Evolutionary conservation across 345 rosid species (phyloP).

Genomic region (Euphorbia tirucalli): DNA sequence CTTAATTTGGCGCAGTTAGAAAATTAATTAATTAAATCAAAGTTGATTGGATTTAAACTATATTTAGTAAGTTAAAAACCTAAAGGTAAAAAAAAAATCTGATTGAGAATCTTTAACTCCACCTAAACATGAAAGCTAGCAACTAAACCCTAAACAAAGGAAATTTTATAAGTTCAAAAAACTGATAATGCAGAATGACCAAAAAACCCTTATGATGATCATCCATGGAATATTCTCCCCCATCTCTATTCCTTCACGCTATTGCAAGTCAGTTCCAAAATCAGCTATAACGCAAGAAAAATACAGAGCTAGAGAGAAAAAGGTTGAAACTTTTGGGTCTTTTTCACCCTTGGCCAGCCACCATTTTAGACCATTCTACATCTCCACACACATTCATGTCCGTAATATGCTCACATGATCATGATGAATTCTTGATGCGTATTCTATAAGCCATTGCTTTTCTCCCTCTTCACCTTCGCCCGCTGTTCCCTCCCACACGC

Average conservation of each 20-base stretch:
- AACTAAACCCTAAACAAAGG: constrained; percentile 13
- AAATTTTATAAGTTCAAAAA: too few species aligned
- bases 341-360: constrained; percentile 3
- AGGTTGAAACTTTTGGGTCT: not conserved
- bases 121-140: not conserved
- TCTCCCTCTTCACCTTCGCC: not conserved
- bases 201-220: not conserved
- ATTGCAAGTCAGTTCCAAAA: not conserved
- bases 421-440: not conserved
- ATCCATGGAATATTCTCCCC: not conserved
- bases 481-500: not conserved
- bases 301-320: not conserved
- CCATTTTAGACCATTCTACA: constrained; percentile 9
- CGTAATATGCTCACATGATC: not conserved
- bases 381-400: not conserved
- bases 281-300: not conserved
- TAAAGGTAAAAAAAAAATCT: not conserved
- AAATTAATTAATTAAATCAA: too few species aligned
- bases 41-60: too few species aligned
- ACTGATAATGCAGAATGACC: too few species aligned
- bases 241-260: not conserved
- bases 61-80: not conserved
- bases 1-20: too few species aligned
- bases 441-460: constrained; percentile 13
- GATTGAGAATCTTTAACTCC: not conserved